Evolutionary conservation across 2,329 filamentous ascomycete genomes (phyloP), one percentile per base, ranked within the genome.

Genomic region (Fusarium albidum): DNA sequence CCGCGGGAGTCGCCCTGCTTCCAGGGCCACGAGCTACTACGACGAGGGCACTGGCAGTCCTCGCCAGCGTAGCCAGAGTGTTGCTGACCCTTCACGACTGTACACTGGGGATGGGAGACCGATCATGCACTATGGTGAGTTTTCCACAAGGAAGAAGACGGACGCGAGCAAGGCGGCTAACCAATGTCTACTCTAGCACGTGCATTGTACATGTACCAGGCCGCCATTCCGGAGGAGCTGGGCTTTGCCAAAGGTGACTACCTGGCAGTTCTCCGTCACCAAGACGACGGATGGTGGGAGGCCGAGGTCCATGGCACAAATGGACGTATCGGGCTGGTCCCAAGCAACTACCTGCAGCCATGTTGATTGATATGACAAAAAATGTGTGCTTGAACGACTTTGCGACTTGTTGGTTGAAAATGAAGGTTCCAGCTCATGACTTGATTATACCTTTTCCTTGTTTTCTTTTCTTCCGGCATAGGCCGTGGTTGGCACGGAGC

Each of bases 271-370:
- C 79, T 97, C 39, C 84, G 93, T 55, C 86, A 96, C 68, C 95
- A 99, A 75, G 95, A 99, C 71, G 95, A 99, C 70, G 95, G 95
- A 15, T 99, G 95, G 95, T 99, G 96, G 95, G 95, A 99, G 77
- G 96, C 96, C 11, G 94, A 97, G 73, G 85, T 97, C 33, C 90
- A 93, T 38, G 87, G 88, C 18, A 81, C 82, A 59, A 83, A 80
- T 58, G 85, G 82, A 42, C 80, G 75, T 42, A 71, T 81, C 52
- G 86, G 86, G 55, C 77, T 89, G 68, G 85, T 89, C 61, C 86
- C 86, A 60, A 88, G 86, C 72, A 89, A 89, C 69, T 89, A 89
- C 65, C 77, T 89, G 54, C 82, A 86, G 71, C 75, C 80, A 37
- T 79, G 78, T 55, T 82, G 68, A 70, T 53, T 55, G 29, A 49